Conservation (phyloP, 148 eudicot genomes). For the Spergularia marina region DNA sequence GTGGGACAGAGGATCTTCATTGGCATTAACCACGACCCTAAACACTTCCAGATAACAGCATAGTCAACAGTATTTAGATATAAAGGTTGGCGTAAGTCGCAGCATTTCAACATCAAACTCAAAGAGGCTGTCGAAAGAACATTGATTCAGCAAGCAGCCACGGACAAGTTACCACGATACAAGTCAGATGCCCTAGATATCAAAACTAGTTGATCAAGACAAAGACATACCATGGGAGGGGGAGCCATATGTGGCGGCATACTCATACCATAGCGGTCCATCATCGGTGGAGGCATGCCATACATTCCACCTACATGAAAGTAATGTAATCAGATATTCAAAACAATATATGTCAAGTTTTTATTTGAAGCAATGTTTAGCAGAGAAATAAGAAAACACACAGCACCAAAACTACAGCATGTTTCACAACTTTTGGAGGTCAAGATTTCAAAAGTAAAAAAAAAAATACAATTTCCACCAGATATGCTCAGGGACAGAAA, state of each 20-base stretch:
- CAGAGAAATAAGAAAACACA: neutral
- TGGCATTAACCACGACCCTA: neutral
- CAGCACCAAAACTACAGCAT: neutral
- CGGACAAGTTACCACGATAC: neutral
- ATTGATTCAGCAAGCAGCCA: neutral
- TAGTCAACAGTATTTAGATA: neutral
- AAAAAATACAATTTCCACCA: neutral
- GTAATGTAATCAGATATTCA: neutral
- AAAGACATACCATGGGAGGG: constrained; percentile 60
- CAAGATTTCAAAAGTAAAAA: neutral
- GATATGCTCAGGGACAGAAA: neutral
- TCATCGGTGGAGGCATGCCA: constrained; percentile 73
- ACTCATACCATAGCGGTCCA: constrained; percentile 82
- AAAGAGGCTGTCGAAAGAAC: neutral
- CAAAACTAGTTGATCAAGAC: neutral
- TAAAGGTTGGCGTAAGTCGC: neutral
- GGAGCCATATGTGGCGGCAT: constrained; percentile 68
- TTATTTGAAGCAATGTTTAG: neutral
- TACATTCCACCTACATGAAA: constrained; percentile 72
- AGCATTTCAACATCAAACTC: neutral
- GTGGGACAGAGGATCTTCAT: too few relatives aligned
- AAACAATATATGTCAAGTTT: neutral
- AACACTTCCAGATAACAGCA: neutral
- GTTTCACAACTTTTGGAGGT: too few relatives aligned
- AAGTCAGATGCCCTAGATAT: neutral